A percentile compares a stretch with the other conserved stretches of the same genome.
phyloP scores from a whole-genome alignment of 768 basidiomycete species.

The Calocybe gangraenosa region DNA sequence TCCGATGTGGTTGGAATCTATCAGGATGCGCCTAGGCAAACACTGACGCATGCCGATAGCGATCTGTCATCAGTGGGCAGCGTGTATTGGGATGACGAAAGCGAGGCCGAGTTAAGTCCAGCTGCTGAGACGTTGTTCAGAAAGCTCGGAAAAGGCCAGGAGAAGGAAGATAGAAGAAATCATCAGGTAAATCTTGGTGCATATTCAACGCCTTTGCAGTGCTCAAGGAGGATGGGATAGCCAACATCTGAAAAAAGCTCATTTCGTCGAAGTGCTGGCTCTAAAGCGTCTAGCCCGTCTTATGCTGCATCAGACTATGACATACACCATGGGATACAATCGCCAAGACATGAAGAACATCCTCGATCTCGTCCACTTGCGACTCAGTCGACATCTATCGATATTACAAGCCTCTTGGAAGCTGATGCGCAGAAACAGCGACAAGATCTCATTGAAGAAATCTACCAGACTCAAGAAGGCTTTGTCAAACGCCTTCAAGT shows the following conservation, averaged over 20 bases:
- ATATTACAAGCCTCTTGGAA: not conserved
- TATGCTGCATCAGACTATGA: not conserved
- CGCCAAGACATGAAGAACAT: conserved; percentile 14
- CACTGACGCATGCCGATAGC: conserved; percentile 40
- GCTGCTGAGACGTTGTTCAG: conserved; percentile 47
- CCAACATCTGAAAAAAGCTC: not conserved
- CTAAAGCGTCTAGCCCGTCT: conserved; percentile 5
- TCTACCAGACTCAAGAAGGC: conserved; percentile 61
- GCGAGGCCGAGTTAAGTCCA: conserved; percentile 33
- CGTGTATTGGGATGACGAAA: conserved; percentile 36
- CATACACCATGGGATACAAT: not conserved
- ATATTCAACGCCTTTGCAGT: no score
- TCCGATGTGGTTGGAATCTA: conserved; percentile 32
- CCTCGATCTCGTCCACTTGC: conserved; percentile 3
- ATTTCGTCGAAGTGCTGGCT: not conserved
- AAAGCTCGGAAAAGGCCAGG: conserved; percentile 26
- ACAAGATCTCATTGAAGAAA: conserved; percentile 46
- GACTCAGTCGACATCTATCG: conserved; percentile 1
- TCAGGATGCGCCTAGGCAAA: conserved; percentile 4
- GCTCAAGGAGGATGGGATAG: no score
- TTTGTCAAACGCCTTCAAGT: conserved; percentile 66
- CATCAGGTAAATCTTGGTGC: conserved; percentile 7
- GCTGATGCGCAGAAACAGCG: conserved; percentile 6
- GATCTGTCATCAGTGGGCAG: conserved; percentile 41
- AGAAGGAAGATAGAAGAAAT: conserved; percentile 12